Percentiles rank a stretch among this genome's conserved stretches.
These are phyloP conservation scores for Fusarium humuli DNA, from an alignment of 2,329 filamentous ascomycete species.

Conservation along the genomic window DNA sequence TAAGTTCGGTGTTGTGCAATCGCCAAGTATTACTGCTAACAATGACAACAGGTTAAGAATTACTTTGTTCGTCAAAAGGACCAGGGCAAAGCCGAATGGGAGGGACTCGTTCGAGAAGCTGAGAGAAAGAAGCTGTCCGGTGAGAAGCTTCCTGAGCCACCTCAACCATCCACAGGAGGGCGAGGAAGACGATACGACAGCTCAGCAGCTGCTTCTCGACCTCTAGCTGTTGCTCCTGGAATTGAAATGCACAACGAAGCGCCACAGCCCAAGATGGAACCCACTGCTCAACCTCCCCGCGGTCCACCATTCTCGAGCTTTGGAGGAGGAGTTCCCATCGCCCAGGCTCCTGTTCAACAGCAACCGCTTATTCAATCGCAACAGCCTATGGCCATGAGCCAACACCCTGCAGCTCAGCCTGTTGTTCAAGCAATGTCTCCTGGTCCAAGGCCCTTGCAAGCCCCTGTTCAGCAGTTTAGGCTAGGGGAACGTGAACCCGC, in stretches of 20 bases:
- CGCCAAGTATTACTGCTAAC: conserved; percentile 15
- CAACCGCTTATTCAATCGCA: conserved; percentile 47
- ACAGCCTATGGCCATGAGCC: conserved; percentile 49
- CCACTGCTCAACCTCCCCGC: conserved; percentile 48
- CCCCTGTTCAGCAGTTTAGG: conserved; percentile 57
- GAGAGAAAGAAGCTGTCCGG: conserved; percentile 66
- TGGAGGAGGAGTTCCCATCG: conserved; percentile 58
- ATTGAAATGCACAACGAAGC: conserved; percentile 60
- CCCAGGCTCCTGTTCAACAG: conserved; percentile 55
- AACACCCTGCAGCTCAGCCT: conserved; percentile 54
- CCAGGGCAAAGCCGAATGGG: conserved; percentile 68
- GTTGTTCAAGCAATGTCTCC: conserved; percentile 62
- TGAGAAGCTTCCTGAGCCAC: conserved; percentile 70
- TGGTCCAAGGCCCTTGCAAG: conserved; percentile 56
- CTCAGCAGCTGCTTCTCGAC: conserved; percentile 52
- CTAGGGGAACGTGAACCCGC: conserved; percentile 53
- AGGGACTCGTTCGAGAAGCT: conserved; percentile 68
- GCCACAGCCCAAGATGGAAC: conserved; percentile 60
- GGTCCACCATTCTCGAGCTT: conserved; percentile 58
- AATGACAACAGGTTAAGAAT: conserved; percentile 69
- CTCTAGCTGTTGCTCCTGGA: conserved; percentile 62
- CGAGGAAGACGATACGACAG: conserved; percentile 64
- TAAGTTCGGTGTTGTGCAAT: conserved; percentile 54
- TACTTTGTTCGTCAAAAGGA: conserved; percentile 74
- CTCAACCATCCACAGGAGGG: conserved; percentile 62